Conservation (phyloP, 2,329 filamentous ascomycete genomes). For the Cladophialophora chaetospira region DNA sequence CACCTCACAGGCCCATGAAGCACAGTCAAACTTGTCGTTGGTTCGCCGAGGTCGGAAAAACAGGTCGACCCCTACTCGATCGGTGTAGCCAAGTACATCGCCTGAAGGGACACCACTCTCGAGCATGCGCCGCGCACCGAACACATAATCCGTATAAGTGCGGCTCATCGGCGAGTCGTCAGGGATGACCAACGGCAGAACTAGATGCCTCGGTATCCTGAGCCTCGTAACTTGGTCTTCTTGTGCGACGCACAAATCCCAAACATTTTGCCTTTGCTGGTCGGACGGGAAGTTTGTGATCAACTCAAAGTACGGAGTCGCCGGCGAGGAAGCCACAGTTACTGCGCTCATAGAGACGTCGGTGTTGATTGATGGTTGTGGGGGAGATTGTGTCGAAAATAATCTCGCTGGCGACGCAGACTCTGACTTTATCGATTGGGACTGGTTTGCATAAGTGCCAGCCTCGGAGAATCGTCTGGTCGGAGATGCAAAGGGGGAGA, state of each 20-base stretch:
- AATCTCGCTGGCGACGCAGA: not conserved
- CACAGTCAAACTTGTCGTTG: conserved; percentile 23
- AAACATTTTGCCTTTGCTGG: not conserved
- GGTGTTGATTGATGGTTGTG: conserved; percentile 3
- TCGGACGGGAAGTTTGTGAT: not conserved
- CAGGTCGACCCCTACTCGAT: conserved; percentile 21
- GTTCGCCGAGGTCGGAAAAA: conserved; percentile 23
- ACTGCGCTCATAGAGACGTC: conserved; percentile 1
- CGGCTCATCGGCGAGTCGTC: conserved; percentile 28
- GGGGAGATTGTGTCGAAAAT: conserved; percentile 1
- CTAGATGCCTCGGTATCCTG: conserved; percentile 23
- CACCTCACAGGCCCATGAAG: conserved; percentile 29
- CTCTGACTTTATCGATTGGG: not conserved
- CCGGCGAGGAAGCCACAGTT: not conserved
- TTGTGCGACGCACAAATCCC: conserved; percentile 25
- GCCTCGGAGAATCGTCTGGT: not conserved
- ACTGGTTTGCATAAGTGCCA: not conserved
- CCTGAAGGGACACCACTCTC: conserved; percentile 7
- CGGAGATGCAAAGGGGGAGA: not conserved
- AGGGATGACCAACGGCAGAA: conserved; percentile 21
- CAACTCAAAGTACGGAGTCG: conserved; percentile 13
- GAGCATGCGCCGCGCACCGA: conserved; percentile 25
- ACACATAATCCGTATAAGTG: conserved; percentile 25
- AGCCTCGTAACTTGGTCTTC: conserved; percentile 17
- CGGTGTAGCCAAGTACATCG: conserved; percentile 14